These are phyloP conservation scores for Irpex sp. DNA, from an alignment of 1,284 basidiomycete species.

Conservation along the genomic window DNA sequence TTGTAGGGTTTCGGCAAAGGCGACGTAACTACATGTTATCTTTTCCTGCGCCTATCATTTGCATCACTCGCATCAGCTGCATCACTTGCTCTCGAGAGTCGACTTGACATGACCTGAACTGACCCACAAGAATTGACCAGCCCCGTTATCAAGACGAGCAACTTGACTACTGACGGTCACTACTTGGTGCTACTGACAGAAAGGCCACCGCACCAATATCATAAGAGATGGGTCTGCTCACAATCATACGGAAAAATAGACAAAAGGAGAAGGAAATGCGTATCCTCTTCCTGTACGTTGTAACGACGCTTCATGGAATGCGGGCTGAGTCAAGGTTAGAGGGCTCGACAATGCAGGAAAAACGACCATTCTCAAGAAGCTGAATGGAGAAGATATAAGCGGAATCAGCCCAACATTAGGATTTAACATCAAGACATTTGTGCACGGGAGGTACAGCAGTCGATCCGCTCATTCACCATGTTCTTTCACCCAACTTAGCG, in stretches of 20 bases:
- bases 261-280: constrained; percentile 96
- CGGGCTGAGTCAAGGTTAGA: constrained; percentile 36
- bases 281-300: constrained; percentile 83
- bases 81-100: too few species aligned
- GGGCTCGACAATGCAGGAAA: constrained; percentile 99
- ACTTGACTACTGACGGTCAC: not conserved
- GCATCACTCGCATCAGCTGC: too few species aligned
- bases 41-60: too few species aligned
- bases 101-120: too few species aligned
- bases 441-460: constrained; percentile 75
- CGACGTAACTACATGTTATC: too few species aligned
- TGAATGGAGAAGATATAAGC: constrained; percentile 88
- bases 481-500: not conserved
- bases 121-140: too few species aligned
- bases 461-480: constrained; percentile 7
- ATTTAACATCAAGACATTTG: constrained; percentile 98
- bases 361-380: constrained; percentile 94
- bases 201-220: not conserved
- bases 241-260: constrained; percentile 96
- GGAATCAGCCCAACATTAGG: constrained; percentile 92
- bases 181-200: not conserved
- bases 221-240: constrained; percentile 81
- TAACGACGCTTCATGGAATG: too few species aligned
- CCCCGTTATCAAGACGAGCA: too few species aligned
- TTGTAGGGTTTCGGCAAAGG: too few species aligned